A percentile compares a stretch with the other conserved stretches of the same genome.
Conservation (phyloP, 441 rosid species). For the Erodium texanum region DNA sequence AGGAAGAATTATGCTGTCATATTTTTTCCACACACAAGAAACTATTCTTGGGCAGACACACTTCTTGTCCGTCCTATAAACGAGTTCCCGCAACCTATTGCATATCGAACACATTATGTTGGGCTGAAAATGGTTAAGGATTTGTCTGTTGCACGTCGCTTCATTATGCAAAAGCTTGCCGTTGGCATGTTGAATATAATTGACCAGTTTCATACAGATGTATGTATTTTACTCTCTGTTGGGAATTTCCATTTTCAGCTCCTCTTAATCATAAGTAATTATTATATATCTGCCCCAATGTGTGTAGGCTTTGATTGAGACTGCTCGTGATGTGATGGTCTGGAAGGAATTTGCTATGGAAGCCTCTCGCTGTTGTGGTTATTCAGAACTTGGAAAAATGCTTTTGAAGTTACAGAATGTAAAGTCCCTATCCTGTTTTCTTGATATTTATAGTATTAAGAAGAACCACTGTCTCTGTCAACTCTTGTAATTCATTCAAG, state of each 20-base stretch:
- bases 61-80: slow-evolving; percentile 64
- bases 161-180: slow-evolving; percentile 78
- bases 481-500: neutral
- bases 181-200: slow-evolving; percentile 80
- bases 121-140: slow-evolving; percentile 87
- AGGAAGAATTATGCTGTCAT: slow-evolving; percentile 83
- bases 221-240: slow-evolving; percentile 19
- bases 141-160: slow-evolving; percentile 67
- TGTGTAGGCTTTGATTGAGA: slow-evolving; percentile 68
- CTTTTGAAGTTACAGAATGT: slow-evolving; percentile 82
- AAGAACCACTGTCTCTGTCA: neutral
- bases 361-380: slow-evolving; percentile 66
- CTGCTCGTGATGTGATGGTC: slow-evolving; percentile 57
- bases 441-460: neutral
- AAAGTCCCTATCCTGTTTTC: slow-evolving; percentile 21
- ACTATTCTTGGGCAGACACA: slow-evolving; percentile 98
- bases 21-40: slow-evolving; percentile 85
- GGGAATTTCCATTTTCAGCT: slow-evolving; percentile 3
- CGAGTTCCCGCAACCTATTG: slow-evolving; percentile 85
- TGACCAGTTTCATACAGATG: slow-evolving; percentile 81
- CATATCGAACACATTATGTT: slow-evolving; percentile 60
- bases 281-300: slow-evolving; percentile 15
- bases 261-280: slow-evolving; percentile 2
- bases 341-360: slow-evolving; percentile 96
- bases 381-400: slow-evolving; percentile 82